These are phyloP conservation scores for Clonostachys rhizophaga DNA, from an alignment of 2,329 filamentous ascomycete species.

Conservation along the genomic window DNA sequence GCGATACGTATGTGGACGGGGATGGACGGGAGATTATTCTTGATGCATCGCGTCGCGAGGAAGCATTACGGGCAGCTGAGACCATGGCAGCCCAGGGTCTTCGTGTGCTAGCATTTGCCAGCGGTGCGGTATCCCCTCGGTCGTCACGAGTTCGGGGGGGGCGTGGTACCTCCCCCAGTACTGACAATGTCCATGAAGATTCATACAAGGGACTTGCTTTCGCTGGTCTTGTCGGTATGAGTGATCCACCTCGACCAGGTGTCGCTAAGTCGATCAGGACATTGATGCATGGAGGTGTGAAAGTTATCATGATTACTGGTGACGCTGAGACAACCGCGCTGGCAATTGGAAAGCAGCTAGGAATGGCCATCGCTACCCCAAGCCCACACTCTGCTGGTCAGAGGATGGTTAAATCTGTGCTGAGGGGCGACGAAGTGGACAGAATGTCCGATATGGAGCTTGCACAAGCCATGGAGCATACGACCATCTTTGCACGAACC, in stretches of 20 bases:
- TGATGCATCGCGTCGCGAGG: constrained; percentile 68
- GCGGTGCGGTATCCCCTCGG: constrained; percentile 58
- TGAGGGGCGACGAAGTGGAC: constrained; percentile 90
- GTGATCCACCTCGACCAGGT: constrained; percentile 86
- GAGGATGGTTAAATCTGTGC: constrained; percentile 63
- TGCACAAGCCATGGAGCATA: constrained; percentile 77
- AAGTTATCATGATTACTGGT: constrained; percentile 98
- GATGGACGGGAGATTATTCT: constrained; percentile 84
- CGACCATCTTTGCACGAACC: constrained; percentile 92
- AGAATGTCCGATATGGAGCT: constrained; percentile 83
- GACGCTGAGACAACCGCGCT: constrained; percentile 93
- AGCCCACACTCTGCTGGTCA: constrained; percentile 48
- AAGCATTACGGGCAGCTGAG: constrained; percentile 76
- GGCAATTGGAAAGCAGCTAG: constrained; percentile 90
- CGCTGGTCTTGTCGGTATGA: constrained; percentile 93
- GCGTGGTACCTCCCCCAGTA: constrained; percentile 24
- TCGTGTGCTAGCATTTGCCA: constrained; percentile 88
- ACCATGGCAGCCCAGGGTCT: constrained; percentile 85
- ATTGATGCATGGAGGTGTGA: constrained; percentile 90
- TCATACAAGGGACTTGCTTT: constrained; percentile 81
- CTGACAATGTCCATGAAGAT: constrained; percentile 47
- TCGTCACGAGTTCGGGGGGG: constrained; percentile 9
- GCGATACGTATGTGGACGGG: constrained; percentile 83
- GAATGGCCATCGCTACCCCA: constrained; percentile 71
- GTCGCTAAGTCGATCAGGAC: constrained; percentile 86